Percentiles rank a stretch among this genome's conserved stretches.
Conservation (phyloP, 495 filamentous ascomycete genomes). For the Annulohypoxylon bovei region DNA sequence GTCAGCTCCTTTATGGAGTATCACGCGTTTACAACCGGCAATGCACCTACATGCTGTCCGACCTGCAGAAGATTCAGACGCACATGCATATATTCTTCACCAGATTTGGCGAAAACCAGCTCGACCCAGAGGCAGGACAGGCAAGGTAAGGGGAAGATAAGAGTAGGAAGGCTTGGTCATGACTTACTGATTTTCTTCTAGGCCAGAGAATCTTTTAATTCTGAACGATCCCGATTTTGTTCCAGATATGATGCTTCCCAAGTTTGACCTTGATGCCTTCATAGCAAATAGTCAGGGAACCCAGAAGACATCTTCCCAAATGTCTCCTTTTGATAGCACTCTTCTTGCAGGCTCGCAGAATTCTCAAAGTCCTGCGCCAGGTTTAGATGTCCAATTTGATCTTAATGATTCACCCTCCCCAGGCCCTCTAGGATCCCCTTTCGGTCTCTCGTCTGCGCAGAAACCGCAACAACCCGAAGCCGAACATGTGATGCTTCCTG, state of each 20-base stretch:
- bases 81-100: constrained; percentile 74
- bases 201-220: constrained; percentile 81
- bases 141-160: constrained; percentile 66
- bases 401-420: constrained; percentile 31
- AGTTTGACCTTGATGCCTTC: constrained; percentile 64
- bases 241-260: constrained; percentile 69
- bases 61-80: constrained; percentile 79
- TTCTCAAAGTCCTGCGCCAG: constrained; percentile 14
- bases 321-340: constrained; percentile 47
- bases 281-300: constrained; percentile 50
- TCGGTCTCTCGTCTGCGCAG: constrained; percentile 41
- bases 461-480: constrained; percentile 43
- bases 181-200: constrained; percentile 48
- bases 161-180: background rate
- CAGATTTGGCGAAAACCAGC: constrained; percentile 54
- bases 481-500: constrained; percentile 31
- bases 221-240: constrained; percentile 89
- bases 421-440: constrained; percentile 22
- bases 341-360: constrained; percentile 18
- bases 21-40: constrained; percentile 87
- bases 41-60: constrained; percentile 82
- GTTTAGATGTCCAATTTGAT: constrained; percentile 34
- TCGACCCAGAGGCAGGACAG: constrained; percentile 78
- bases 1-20: constrained; percentile 87
- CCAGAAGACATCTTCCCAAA: constrained; percentile 59